Evolutionary conservation across 345 rosid species (phyloP).

Genomic region (Eucalyptus guilfoylei): DNA sequence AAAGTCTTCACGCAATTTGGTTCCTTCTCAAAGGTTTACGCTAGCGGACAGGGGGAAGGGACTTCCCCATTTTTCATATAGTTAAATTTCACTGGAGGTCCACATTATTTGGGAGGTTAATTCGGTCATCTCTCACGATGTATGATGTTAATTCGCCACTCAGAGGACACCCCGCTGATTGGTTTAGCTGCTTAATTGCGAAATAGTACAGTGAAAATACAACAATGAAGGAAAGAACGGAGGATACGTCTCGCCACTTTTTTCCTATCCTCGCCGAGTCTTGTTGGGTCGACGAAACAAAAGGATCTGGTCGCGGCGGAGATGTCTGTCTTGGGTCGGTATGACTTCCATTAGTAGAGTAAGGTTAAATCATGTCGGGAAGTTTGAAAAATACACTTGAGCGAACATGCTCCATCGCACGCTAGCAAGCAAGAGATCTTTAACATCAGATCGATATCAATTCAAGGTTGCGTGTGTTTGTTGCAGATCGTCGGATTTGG

Average conservation of each 20-base stretch:
- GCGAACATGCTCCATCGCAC: not conserved
- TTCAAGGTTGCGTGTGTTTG: not conserved
- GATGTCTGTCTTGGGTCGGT: not conserved
- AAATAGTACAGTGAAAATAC: not conserved
- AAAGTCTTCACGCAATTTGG: not conserved
- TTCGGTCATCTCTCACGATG: not conserved
- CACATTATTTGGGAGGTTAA: not conserved
- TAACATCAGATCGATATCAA: too few species aligned
- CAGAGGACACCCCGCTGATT: not conserved
- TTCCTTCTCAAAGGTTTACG: not conserved
- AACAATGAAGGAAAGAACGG: not conserved
- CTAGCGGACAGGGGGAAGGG: not conserved
- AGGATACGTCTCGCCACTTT: not conserved
- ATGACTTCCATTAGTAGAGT: not conserved
- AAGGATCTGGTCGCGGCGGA: not conserved
- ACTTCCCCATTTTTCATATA: not conserved
- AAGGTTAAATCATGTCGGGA: not conserved
- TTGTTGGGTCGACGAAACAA: not conserved
- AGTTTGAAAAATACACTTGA: not conserved
- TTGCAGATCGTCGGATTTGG: conserved; percentile 52
- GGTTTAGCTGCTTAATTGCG: not conserved
- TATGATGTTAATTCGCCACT: not conserved
- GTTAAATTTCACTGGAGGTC: not conserved
- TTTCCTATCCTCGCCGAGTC: not conserved
- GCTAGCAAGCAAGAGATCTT: not conserved